Evolutionary conservation across 495 filamentous ascomycete species (phyloP).

Genomic region (Xylaria cubensis): DNA sequence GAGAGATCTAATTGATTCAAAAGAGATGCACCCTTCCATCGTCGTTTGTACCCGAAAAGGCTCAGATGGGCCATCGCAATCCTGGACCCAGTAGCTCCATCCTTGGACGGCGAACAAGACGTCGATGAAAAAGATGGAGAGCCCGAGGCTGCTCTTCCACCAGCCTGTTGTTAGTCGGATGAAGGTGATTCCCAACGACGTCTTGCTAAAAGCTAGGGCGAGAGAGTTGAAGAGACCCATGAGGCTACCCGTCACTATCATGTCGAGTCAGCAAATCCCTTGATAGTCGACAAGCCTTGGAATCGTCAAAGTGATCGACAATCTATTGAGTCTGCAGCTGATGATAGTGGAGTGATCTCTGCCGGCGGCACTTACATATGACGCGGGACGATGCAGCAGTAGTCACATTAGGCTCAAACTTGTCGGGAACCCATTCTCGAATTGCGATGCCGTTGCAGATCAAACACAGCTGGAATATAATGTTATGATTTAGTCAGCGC

Average conservation of each 20-base stretch:
- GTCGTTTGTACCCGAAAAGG: conserved; percentile 15
- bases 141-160: conserved; percentile 21
- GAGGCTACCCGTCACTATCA: conserved; percentile 21
- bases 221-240: conserved; percentile 30
- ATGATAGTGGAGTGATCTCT: background rate
- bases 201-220: conserved; percentile 25
- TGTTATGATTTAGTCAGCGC: background rate
- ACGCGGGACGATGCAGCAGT: background rate
- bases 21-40: conserved; percentile 1
- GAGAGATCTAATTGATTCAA: conserved; percentile 19
- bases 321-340: background rate
- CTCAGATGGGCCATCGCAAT: conserved; percentile 22
- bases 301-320: background rate
- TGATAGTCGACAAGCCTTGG: background rate
- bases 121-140: conserved; percentile 17
- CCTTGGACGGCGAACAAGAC: conserved; percentile 22
- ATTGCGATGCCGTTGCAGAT: conserved; percentile 18
- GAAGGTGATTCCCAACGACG: conserved; percentile 25
- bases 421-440: conserved; percentile 21
- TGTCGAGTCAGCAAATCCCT: background rate
- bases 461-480: background rate
- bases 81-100: conserved; percentile 30
- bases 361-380: conserved; percentile 10
- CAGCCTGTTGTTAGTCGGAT: conserved; percentile 21
- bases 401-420: conserved; percentile 27